A percentile compares a stretch with the other conserved stretches of the same genome.
Conservation (phyloP, 139 green algal species). For the Limnomonas spitsbergensis region DNA sequence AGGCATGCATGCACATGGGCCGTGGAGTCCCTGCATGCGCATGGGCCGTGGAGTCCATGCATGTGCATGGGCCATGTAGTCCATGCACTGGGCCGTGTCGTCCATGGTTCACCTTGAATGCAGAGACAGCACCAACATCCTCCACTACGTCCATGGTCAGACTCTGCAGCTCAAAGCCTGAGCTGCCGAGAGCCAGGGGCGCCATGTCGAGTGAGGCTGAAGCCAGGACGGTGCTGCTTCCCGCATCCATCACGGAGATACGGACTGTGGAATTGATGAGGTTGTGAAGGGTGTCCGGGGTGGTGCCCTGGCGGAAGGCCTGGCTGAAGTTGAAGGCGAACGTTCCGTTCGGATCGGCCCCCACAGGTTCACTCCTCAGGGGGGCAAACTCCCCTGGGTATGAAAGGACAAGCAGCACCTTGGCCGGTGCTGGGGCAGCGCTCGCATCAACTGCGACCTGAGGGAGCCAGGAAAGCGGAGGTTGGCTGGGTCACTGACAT, state of each 20-base stretch:
- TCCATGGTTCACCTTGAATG: too few species aligned
- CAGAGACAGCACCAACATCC: too few species aligned
- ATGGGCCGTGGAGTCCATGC: too few species aligned
- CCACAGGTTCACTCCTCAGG: neutral
- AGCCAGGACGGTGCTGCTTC: neutral
- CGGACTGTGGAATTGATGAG: constrained; percentile 8
- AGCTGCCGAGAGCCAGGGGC: neutral
- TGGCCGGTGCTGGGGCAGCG: neutral
- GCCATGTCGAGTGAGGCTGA: constrained; percentile 9
- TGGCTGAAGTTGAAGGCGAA: neutral
- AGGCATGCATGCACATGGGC: too few species aligned
- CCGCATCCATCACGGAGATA: neutral
- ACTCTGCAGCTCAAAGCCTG: constrained; percentile 3
- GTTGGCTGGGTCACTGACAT: too few species aligned
- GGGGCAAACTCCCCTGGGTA: constrained; percentile 1
- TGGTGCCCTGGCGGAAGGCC: neutral
- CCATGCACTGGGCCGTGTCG: too few species aligned
- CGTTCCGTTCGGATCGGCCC: neutral
- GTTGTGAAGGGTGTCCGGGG: neutral
- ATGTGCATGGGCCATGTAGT: too few species aligned
- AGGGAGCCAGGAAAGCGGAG: neutral
- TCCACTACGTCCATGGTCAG: too few species aligned
- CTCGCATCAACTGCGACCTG: neutral
- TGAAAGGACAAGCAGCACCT: neutral
- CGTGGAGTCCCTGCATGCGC: too few species aligned